Conservation (phyloP, 176 grass and related monocot genomes). For the Tillandsia leiboldiana region DNA sequence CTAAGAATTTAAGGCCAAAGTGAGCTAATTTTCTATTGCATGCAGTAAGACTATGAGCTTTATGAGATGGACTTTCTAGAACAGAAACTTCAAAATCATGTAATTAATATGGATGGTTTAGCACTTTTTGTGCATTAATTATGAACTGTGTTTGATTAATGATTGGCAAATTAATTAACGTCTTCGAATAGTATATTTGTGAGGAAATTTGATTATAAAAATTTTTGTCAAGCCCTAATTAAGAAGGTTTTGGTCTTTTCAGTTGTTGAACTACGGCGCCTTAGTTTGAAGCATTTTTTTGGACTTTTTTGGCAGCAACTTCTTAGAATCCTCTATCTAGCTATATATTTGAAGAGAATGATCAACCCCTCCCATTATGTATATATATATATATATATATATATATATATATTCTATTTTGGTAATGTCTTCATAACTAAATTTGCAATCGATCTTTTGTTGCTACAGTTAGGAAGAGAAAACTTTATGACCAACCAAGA, state of each 20-base stretch:
- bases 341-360: not conserved
- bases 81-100: no score
- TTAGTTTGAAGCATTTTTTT: not conserved
- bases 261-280: not conserved
- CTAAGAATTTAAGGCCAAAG: no score
- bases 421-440: no score
- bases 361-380: no score
- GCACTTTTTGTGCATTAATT: no score
- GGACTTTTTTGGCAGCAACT: not conserved
- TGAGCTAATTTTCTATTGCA: no score
- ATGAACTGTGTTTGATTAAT: not conserved
- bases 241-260: not conserved
- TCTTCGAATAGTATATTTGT: not conserved
- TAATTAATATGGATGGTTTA: no score
- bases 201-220: not conserved
- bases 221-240: not conserved
- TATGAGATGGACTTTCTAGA: no score
- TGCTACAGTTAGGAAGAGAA: conserved; percentile 21
- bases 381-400: no score
- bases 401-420: no score
- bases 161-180: not conserved
- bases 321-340: not conserved
- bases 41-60: no score
- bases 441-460: not conserved
- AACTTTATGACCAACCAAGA: conserved; percentile 33